Conservation (phyloP, 2,329 filamentous ascomycete genomes). For the Aspergillus quadricinctus region DNA sequence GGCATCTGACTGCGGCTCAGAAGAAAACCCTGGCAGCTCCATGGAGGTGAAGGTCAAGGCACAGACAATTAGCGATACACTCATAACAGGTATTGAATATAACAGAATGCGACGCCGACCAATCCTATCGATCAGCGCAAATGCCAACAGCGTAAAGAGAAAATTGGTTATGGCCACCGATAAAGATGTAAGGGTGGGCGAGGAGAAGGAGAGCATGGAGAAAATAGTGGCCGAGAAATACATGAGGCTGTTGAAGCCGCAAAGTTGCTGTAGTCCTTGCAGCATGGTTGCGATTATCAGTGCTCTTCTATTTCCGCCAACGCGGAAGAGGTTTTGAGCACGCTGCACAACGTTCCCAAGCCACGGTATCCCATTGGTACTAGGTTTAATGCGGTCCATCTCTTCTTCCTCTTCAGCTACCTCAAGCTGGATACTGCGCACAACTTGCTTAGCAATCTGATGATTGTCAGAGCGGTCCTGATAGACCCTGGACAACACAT, state of each 20-base stretch:
- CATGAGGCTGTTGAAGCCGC: constrained; percentile 88
- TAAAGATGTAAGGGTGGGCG: constrained; percentile 74
- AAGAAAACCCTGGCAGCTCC: constrained; percentile 36
- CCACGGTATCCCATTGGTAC: constrained; percentile 17
- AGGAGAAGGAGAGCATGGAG: constrained; percentile 68
- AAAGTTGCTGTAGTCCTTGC: constrained; percentile 83
- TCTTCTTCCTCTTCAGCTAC: constrained; percentile 64
- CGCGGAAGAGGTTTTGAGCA: constrained; percentile 28
- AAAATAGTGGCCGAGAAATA: constrained; percentile 87
- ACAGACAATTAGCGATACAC: constrained; percentile 64
- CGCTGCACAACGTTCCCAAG: constrained; percentile 23
- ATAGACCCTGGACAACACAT: constrained; percentile 63
- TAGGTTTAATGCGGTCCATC: constrained; percentile 17
- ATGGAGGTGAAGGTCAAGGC: constrained; percentile 68
- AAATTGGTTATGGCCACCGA: constrained; percentile 81
- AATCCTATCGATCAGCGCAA: constrained; percentile 72
- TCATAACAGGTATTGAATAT: constrained; percentile 80
- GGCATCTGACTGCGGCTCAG: constrained; percentile 14
- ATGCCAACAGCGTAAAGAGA: constrained; percentile 68
- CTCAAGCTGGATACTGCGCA: constrained; percentile 69
- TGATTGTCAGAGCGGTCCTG: constrained; percentile 43
- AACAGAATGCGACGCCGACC: constrained; percentile 77
- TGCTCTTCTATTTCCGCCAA: constrained; percentile 58
- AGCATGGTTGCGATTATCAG: constrained; percentile 80
- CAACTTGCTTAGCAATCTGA: constrained; percentile 53